Evolutionary conservation across 805 yeast species (phyloP).

Genomic region (Ogataea neopini): DNA sequence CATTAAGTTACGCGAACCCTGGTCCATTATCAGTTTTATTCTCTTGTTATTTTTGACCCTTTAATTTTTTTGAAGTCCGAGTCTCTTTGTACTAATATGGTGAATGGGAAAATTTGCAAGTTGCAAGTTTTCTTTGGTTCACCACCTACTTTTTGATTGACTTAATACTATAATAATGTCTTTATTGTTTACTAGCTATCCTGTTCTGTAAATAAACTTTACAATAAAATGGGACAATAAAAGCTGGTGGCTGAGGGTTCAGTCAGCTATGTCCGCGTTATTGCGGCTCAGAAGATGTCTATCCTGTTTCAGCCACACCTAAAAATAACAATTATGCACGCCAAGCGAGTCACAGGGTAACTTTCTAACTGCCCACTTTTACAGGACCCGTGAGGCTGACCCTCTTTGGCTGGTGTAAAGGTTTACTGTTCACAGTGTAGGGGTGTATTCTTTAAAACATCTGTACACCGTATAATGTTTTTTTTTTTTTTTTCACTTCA

Average conservation of each 20-base stretch:
- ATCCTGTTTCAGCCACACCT: conserved; percentile 7
- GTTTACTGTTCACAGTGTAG: neutral
- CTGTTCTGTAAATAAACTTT: neutral
- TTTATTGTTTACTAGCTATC: neutral
- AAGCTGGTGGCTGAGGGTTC: neutral
- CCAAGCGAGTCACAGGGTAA: neutral
- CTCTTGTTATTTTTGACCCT: neutral
- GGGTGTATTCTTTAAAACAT: neutral
- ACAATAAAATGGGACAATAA: neutral
- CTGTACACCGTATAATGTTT: neutral
- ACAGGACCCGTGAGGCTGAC: neutral
- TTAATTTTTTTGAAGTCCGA: conserved; percentile 4
- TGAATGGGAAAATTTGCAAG: neutral
- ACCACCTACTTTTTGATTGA: conserved; percentile 2
- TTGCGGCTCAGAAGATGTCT: conserved; percentile 5
- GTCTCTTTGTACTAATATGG: conserved; percentile 6
- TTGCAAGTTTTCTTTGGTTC: neutral
- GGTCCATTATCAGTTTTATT: neutral
- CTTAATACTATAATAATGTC: neutral
- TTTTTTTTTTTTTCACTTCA: neutral
- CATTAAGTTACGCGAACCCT: neutral
- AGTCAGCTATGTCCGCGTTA: neutral
- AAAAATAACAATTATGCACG: conserved; percentile 1
- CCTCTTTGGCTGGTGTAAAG: neutral
- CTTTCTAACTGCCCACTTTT: conserved; percentile 5